Evolutionary conservation across 2,329 filamentous ascomycete species (phyloP).

Genomic region (Dendrostoma leiphaemia): DNA sequence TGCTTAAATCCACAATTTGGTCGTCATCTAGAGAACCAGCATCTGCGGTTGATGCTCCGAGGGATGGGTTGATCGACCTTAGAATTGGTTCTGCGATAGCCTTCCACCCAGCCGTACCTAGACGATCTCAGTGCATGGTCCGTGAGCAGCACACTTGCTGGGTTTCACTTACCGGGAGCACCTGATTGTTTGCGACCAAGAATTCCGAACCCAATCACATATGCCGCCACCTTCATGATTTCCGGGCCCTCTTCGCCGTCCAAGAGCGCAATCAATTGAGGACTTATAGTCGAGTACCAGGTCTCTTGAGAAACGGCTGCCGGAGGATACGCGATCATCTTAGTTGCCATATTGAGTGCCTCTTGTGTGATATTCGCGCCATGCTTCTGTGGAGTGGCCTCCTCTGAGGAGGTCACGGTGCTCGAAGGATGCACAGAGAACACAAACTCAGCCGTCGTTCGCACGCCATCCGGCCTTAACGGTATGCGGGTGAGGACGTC

Average conservation of each 20-base stretch:
- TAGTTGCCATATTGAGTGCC: conserved; percentile 61
- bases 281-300: conserved; percentile 61
- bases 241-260: conserved; percentile 59
- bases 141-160: conserved; percentile 34
- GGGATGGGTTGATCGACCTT: conserved; percentile 44
- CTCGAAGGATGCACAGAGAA: conserved; percentile 64
- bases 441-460: conserved; percentile 68
- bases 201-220: conserved; percentile 65
- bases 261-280: conserved; percentile 60
- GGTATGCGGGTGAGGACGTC: conserved; percentile 59
- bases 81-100: conserved; percentile 60
- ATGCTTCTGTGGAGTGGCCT: conserved; percentile 47
- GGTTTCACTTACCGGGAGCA: conserved; percentile 40
- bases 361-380: conserved; percentile 67
- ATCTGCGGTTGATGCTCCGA: not conserved
- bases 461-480: conserved; percentile 60
- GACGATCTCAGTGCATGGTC: conserved; percentile 22
- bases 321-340: conserved; percentile 60
- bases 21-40: conserved; percentile 23
- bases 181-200: conserved; percentile 62
- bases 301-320: conserved; percentile 47
- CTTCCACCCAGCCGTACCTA: conserved; percentile 58
- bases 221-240: conserved; percentile 56
- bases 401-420: conserved; percentile 37
- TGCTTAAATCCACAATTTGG: conserved; percentile 46